phyloP scores from a whole-genome alignment of 2,329 filamentous ascomycete genomes.

The Acephala macrosclerotiorum region DNA sequence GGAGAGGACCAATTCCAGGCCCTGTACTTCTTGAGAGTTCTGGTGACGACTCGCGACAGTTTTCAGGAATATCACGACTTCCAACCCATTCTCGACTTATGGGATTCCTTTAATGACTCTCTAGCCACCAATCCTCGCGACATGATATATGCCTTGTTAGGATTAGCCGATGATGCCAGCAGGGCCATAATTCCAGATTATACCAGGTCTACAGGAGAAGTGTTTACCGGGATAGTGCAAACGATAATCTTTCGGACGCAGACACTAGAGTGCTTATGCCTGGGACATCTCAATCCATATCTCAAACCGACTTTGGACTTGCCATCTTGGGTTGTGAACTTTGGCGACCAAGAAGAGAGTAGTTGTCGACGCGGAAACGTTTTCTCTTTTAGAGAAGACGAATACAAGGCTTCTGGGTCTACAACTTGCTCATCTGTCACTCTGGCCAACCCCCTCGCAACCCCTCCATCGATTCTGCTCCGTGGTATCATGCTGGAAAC shows the following conservation, averaged over 20 bases:
- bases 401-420: background rate
- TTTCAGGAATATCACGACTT: background rate
- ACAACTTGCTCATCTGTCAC: background rate
- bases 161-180: slow-evolving; percentile 6
- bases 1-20: too few relatives aligned
- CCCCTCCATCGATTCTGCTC: background rate
- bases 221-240: background rate
- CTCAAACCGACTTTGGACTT: background rate
- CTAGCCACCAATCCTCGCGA: slow-evolving; percentile 23
- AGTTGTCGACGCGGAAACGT: background rate
- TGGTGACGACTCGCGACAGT: background rate
- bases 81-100: slow-evolving; percentile 3
- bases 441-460: background rate
- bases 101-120: slow-evolving; percentile 7
- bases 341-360: background rate
- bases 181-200: background rate
- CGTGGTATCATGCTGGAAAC: background rate
- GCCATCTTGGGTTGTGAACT: background rate
- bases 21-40: too few relatives aligned
- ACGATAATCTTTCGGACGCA: background rate
- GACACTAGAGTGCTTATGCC: background rate
- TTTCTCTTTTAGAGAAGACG: background rate
- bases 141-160: slow-evolving; percentile 22
- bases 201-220: background rate
- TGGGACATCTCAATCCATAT: background rate